Conservation (phyloP, 768 basidiomycete genomes). For the Panaeolus cyanescens region DNA sequence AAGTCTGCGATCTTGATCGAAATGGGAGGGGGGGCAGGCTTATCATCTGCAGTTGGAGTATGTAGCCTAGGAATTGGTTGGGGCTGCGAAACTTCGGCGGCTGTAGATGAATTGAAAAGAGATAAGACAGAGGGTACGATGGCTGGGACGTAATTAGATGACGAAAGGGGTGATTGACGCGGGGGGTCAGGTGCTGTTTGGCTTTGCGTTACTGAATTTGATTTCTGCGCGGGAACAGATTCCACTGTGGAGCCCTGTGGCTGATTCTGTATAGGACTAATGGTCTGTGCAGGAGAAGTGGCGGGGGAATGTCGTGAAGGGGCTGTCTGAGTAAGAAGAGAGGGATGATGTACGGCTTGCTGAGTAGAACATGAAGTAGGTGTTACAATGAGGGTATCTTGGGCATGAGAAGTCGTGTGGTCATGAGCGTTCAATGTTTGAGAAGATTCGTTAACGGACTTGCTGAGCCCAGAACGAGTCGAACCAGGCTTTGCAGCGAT, state of each 20-base stretch:
- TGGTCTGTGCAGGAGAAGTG: neutral
- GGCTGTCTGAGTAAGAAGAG: constrained; percentile 68
- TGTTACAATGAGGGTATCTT: neutral
- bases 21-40: constrained; percentile 46
- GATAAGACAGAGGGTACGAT: constrained; percentile 16
- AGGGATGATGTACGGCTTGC: constrained; percentile 35
- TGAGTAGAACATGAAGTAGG: constrained; percentile 7
- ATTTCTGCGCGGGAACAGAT: neutral
- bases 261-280: neutral
- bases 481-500: constrained; percentile 10
- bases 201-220: neutral
- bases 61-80: constrained; percentile 23
- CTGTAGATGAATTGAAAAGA: constrained; percentile 7
- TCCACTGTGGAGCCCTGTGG: neutral
- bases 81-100: constrained; percentile 11
- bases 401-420: constrained; percentile 13
- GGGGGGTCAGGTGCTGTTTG: constrained; percentile 28
- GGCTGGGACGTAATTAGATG: constrained; percentile 15
- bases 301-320: constrained; percentile 35
- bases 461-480: constrained; percentile 18
- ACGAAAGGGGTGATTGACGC: constrained; percentile 38
- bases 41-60: constrained; percentile 18
- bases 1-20: constrained; percentile 93
- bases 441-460: constrained; percentile 22
- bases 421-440: constrained; percentile 17